These are phyloP conservation scores for Didymosphaeria variabile DNA, from an alignment of 2,329 filamentous ascomycete genomes.

Conservation along the genomic window DNA sequence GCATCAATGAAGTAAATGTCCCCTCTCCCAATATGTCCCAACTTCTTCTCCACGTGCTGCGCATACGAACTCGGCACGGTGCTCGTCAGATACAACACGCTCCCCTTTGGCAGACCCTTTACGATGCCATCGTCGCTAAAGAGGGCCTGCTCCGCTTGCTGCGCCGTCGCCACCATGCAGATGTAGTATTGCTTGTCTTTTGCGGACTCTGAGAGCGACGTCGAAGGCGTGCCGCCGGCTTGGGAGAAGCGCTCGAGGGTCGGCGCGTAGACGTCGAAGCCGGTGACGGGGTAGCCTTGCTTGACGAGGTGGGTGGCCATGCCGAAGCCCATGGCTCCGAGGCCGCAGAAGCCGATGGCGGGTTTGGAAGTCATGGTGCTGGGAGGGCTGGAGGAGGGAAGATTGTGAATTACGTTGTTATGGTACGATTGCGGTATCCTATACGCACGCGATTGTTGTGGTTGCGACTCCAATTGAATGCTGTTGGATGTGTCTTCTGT, in stretches of 20 bases:
- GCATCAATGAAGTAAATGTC: conserved; percentile 76
- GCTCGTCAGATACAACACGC: conserved; percentile 72
- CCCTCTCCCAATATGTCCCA: conserved; percentile 63
- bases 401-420: not conserved
- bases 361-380: conserved; percentile 52
- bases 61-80: conserved; percentile 75
- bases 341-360: conserved; percentile 73
- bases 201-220: conserved; percentile 70
- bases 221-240: conserved; percentile 68
- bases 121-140: conserved; percentile 66
- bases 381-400: not conserved
- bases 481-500: not conserved
- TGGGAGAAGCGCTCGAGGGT: conserved; percentile 71
- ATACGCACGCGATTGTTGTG: not conserved
- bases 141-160: conserved; percentile 72
- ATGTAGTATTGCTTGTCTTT: conserved; percentile 68
- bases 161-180: conserved; percentile 78
- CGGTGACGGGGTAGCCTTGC: conserved; percentile 71
- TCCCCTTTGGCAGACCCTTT: conserved; percentile 62
- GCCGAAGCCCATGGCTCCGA: conserved; percentile 83
- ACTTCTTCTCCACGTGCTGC: conserved; percentile 65
- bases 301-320: conserved; percentile 80
- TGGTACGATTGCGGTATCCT: not conserved
- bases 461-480: not conserved
- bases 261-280: conserved; percentile 75